These are phyloP conservation scores for Geotrichum klebahnii DNA, from an alignment of 1,139 yeast species.

Conservation along the genomic window DNA sequence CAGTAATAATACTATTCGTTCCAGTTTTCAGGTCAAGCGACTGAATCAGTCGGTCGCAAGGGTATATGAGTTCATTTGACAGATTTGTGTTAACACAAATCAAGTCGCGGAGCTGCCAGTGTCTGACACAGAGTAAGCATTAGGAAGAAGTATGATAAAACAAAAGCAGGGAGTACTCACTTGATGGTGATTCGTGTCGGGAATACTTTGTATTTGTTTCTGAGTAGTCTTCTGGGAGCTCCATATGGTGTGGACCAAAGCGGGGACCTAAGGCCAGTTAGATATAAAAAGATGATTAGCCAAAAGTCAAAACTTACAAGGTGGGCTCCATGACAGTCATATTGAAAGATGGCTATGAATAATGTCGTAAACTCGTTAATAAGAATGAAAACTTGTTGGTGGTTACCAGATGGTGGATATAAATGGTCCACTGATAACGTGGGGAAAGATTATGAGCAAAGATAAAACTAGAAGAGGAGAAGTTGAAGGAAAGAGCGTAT, in stretches of 20 bases:
- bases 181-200: conserved; percentile 33
- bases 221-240: conserved; percentile 24
- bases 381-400: too few species aligned
- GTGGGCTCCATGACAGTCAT: conserved; percentile 8
- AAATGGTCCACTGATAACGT: conserved; percentile 3
- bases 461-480: too few species aligned
- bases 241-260: conserved; percentile 19
- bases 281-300: neutral
- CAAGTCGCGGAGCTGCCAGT: conserved; percentile 86
- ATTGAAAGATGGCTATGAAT: too few species aligned
- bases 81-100: conserved; percentile 47
- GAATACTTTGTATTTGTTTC: conserved; percentile 26
- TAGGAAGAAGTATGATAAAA: neutral
- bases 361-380: neutral
- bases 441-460: too few species aligned
- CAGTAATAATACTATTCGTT: conserved; percentile 42
- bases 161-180: conserved; percentile 25
- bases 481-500: too few species aligned
- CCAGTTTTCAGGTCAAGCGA: conserved; percentile 43
- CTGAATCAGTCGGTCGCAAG: conserved; percentile 47
- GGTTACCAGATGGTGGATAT: neutral
- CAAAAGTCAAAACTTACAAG: neutral
- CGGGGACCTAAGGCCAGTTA: conserved; percentile 4
- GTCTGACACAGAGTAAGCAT: conserved; percentile 37
- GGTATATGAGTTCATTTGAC: conserved; percentile 46